Base-by-base conservation (phyloP, 108 stramenopile genomes). In the Schizochytrium sp. region DNA sequence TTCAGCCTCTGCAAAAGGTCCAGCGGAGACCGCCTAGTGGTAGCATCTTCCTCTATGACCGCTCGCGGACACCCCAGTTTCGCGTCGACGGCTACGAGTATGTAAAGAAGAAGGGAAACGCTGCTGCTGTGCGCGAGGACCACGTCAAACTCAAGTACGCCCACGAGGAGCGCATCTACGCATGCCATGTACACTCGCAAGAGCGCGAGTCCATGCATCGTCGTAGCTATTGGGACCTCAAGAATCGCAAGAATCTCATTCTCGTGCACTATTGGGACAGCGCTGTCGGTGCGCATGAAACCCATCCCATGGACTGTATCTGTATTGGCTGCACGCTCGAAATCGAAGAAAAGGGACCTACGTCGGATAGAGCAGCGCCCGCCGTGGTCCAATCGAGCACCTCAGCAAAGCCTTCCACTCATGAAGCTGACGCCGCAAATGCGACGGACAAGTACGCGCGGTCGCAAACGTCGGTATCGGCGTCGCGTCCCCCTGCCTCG, bases 101-200 rank as follows among this genome's bases (percentile, higher is more conserved):
- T 47, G 76, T 83, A 53, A 83, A 83, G 51, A 83, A 83, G 23
- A 83, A 83, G 51, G 76, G 76, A 10, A 83, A 47, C 48, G 48
- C 45, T 83, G 76, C 51, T 12, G 76, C 76, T 14, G 51, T 83
- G 16, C 76, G 76, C 76, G 76, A 83, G 76, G 76, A 83, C 51
- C 76, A 83, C 51, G 76, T 83, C n/a, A 47, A 53, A 23, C 76
- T 83, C 48, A 83, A 83, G 51, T 47, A 53, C 25, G 51, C 44
- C 51, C 48, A 53, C n/a, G 76, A 83, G 51, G 76, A 53, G 76
- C 45, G 76, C 45, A 23, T 83, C n/a, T 83, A 83, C 5, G 76
- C 76, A 23, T 83, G 76, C 51, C 76, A 83, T 23, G 76, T 53
- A 3, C 76, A 83, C 51, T 83, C 76, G 6, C n/a, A 53, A 45